Conservation (phyloP, 495 filamentous ascomycete species). For the Penicillium longicatenatum region DNA sequence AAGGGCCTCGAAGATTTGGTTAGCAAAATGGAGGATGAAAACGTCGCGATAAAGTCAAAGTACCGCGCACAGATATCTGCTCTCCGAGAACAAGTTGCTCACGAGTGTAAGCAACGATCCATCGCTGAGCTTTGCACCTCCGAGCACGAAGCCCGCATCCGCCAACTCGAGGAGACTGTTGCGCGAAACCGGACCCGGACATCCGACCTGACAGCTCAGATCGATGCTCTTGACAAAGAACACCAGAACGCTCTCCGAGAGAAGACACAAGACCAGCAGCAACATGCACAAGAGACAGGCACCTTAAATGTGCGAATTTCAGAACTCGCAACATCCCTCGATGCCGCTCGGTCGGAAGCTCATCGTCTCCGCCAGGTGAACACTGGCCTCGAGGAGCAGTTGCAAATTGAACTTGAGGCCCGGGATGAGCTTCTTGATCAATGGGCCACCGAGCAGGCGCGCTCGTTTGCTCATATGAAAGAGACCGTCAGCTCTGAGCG, state of each 20-base stretch:
- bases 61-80: constrained; percentile 41
- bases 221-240: constrained; percentile 38
- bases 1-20: constrained; percentile 62
- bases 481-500: constrained; percentile 39
- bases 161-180: constrained; percentile 41
- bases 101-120: constrained; percentile 38
- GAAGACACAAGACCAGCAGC: constrained; percentile 31
- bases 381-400: constrained; percentile 36
- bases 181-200: constrained; percentile 40
- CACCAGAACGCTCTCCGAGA: constrained; percentile 31
- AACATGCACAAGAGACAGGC: constrained; percentile 47
- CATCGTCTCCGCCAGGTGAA: constrained; percentile 37
- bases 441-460: constrained; percentile 41
- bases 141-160: constrained; percentile 37
- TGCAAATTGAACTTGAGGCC: constrained; percentile 38
- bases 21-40: constrained; percentile 58
- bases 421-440: constrained; percentile 40
- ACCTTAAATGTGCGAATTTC: constrained; percentile 43
- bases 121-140: constrained; percentile 39
- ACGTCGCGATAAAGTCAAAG: constrained; percentile 32
- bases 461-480: constrained; percentile 43
- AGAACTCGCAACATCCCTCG: constrained; percentile 41
- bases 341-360: constrained; percentile 32
- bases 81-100: constrained; percentile 39
- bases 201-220: constrained; percentile 35